Base-by-base conservation (phyloP, 108 stramenopile species). In the Chaetoceros tenuissimus region DNA sequence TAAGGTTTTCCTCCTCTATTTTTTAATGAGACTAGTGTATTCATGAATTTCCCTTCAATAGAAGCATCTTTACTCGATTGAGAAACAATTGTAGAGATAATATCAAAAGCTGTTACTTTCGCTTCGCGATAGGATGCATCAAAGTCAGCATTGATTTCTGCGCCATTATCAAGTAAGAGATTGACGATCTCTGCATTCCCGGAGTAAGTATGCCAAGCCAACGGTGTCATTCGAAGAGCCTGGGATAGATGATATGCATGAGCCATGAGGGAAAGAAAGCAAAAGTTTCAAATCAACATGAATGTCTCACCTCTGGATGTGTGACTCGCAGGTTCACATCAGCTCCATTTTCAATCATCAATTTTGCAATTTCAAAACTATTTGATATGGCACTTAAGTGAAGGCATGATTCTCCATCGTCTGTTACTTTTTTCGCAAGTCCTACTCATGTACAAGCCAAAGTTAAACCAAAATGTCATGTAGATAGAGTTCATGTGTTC, bases 71-170 rank as follows among this genome's bases (percentile, higher is more conserved):
- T n/a, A n/a, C n/a, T n/a, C n/a, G n/a, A n/a, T n/a, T n/a, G n/a
- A n/a, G n/a, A n/a, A n/a, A n/a, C n/a, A n/a, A n/a, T n/a, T n/a
- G n/a, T n/a, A n/a, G n/a, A n/a, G n/a, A n/a, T 13, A 5, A 40
- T 10, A 40, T 40, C 34, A 5, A 40, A 10, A 13, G 34, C 34
- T 40, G 34, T 40, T 13, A 40, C 34, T 13, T 40, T 40, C 13
- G 5, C 8, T 40, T 40, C 34, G 13, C 13, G 8, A 40, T 40
- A 40, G 5, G 5, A 13, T 10, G 34, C 47, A 49, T 76, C 75
- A 60, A 76, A 76, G 53, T 76, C 71, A 18, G 71, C 69, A 64
- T 76, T 72, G n/a, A 72, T 46, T 53, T 73, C 66, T 1, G 75
- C 75, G 1, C 75, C 75, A 57, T 66, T 16, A 24, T 76, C 25